These are phyloP conservation scores for Botrytis fragariae DNA, from an alignment of 2,329 filamentous ascomycete species.

Conservation along the genomic window DNA sequence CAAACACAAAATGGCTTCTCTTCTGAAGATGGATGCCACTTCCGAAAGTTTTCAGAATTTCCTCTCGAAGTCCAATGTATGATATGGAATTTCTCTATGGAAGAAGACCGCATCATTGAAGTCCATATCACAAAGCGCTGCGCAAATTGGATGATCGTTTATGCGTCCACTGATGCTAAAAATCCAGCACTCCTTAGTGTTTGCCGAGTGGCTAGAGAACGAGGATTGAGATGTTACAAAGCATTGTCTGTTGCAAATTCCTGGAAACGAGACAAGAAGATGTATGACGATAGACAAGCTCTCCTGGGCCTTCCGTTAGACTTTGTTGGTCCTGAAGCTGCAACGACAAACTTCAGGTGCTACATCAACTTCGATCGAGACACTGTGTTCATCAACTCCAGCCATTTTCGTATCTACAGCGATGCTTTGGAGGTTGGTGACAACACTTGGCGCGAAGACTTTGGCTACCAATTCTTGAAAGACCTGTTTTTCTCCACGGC, in stretches of 20 bases:
- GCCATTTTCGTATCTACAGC: not conserved
- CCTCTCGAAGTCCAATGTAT: not conserved
- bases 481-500: not conserved
- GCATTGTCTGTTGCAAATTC: not conserved
- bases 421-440: not conserved
- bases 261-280: not conserved
- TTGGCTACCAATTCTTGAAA: slow-evolving; percentile 8
- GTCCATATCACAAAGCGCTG: not conserved
- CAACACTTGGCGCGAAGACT: not conserved
- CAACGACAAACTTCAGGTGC: not conserved
- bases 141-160: not conserved
- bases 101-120: not conserved
- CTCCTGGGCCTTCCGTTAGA: not conserved
- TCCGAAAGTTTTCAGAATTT: not conserved
- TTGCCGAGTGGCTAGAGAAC: not conserved
- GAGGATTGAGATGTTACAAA: not conserved
- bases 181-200: not conserved
- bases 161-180: not conserved
- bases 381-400: not conserved
- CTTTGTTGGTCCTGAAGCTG: not conserved
- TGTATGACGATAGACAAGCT: not conserved
- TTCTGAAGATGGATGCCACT: not conserved
- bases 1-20: not conserved
- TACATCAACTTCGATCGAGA: not conserved
- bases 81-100: not conserved